Evolutionary conservation across 179 eudicot species (phyloP).

Genomic region (Camellia oleifera): DNA sequence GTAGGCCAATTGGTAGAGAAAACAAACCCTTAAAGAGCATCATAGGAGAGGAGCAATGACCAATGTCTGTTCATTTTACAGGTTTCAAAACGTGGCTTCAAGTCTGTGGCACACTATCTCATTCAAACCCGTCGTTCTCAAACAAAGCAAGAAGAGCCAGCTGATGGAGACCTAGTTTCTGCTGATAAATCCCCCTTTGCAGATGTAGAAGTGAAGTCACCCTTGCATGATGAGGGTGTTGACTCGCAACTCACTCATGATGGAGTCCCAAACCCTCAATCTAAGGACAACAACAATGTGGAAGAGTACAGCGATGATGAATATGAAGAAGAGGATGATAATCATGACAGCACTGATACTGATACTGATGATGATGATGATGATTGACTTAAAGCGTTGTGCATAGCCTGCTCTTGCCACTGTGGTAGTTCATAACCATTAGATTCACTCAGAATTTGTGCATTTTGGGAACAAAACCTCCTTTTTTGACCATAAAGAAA

Average conservation of each 20-base stretch:
- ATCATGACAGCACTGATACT: constrained; percentile 2
- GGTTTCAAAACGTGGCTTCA: constrained; percentile 52
- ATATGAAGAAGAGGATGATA: constrained; percentile 8
- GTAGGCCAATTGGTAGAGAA: not conserved
- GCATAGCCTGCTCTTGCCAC: not conserved
- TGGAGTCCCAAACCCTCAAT: constrained; percentile 4
- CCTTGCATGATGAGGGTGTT: not conserved
- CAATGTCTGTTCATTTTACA: constrained; percentile 19
- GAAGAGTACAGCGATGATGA: constrained; percentile 15
- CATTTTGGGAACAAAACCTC: not conserved
- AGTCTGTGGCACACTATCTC: constrained; percentile 78
- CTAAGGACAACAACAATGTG: constrained; percentile 7
- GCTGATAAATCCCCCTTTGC: constrained; percentile 21
- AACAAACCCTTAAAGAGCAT: not conserved
- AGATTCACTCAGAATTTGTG: no score
- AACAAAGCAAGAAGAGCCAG: constrained; percentile 21
- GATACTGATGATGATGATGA: constrained; percentile 1
- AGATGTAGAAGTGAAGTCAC: constrained; percentile 1
- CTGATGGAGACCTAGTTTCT: constrained; percentile 18
- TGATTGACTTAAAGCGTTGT: constrained; percentile 3
- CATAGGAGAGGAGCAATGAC: not conserved
- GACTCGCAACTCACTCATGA: constrained; percentile 8
- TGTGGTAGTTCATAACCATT: not conserved
- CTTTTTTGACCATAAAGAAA: constrained; percentile 1
- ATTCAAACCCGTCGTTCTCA: constrained; percentile 39